phyloP scores from a whole-genome alignment of 495 filamentous ascomycete species.

The Penicillium argentinense region DNA sequence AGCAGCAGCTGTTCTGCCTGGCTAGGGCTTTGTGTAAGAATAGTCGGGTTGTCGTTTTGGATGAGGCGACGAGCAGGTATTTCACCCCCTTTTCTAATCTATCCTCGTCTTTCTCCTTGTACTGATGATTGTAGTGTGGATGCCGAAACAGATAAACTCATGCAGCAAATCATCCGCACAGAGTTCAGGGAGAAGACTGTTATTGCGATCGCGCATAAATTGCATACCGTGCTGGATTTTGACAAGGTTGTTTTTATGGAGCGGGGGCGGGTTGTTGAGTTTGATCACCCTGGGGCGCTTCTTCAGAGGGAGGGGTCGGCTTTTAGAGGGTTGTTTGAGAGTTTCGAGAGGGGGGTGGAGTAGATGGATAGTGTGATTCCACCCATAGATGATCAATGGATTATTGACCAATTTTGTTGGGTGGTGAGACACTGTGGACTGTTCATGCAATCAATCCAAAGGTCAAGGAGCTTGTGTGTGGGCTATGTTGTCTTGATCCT shows the following conservation, averaged over 20 bases:
- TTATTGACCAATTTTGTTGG: no score
- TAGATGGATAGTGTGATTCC: no score
- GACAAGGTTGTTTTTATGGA: conserved; percentile 36
- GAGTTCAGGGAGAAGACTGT: conserved; percentile 32
- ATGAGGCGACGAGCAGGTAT: conserved; percentile 48
- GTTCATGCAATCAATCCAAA: no score
- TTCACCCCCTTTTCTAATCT: background rate
- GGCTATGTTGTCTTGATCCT: no score
- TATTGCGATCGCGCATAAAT: conserved; percentile 34
- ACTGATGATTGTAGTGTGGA: conserved; percentile 27
- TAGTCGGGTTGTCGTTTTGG: conserved; percentile 39
- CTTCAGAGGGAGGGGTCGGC: conserved; percentile 17
- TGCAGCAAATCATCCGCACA: conserved; percentile 31
- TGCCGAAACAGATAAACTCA: conserved; percentile 28
- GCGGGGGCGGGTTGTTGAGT: conserved; percentile 30
- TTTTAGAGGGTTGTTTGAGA: conserved; percentile 19
- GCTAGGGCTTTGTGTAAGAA: conserved; percentile 37
- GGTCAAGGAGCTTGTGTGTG: no score
- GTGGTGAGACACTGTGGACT: no score
- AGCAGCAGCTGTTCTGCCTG: conserved; percentile 49
- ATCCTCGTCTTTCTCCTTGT: no score
- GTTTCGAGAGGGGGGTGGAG: conserved; percentile 5
- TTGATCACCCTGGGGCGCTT: conserved; percentile 22
- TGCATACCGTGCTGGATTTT: conserved; percentile 36
- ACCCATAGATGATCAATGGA: no score